A percentile compares a stretch with the other conserved stretches of the same genome.
These are phyloP conservation scores for Talaromyces sp. DNA, from an alignment of 2,329 filamentous ascomycete species.

Conservation along the genomic window DNA sequence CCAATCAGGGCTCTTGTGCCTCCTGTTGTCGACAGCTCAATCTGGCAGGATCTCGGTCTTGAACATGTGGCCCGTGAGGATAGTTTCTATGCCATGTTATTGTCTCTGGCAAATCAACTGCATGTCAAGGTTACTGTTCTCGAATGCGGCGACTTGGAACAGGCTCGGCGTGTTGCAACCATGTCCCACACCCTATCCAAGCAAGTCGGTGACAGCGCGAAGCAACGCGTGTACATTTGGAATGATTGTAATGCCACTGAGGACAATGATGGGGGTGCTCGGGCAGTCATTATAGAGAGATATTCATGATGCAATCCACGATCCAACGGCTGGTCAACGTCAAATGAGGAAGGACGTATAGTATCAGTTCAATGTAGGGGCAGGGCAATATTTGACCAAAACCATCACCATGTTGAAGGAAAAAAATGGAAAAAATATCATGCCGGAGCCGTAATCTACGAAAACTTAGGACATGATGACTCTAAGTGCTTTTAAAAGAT, in stretches of 20 bases:
- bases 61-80: conserved; percentile 26
- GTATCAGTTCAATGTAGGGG: not conserved
- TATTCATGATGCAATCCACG: not conserved
- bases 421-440: too few species aligned
- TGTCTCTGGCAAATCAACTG: conserved; percentile 26
- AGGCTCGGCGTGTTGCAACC: conserved; percentile 31
- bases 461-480: not conserved
- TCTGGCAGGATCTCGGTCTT: not conserved
- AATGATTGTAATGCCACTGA: conserved; percentile 2
- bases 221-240: conserved; percentile 9
- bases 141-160: conserved; percentile 36
- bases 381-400: not conserved
- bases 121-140: conserved; percentile 30
- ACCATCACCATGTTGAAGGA: not conserved
- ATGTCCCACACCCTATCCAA: conserved; percentile 11
- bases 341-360: not conserved
- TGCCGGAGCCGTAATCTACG: not conserved
- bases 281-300: conserved; percentile 15
- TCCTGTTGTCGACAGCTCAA: conserved; percentile 29
- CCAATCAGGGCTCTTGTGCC: conserved; percentile 75
- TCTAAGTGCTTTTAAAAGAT: not conserved
- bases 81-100: conserved; percentile 35
- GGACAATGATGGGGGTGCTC: conserved; percentile 11
- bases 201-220: not conserved
- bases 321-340: not conserved